These are phyloP conservation scores for Wallacemonas sp. DNA, from an alignment of 208 protist genomes.

Conservation along the genomic window DNA sequence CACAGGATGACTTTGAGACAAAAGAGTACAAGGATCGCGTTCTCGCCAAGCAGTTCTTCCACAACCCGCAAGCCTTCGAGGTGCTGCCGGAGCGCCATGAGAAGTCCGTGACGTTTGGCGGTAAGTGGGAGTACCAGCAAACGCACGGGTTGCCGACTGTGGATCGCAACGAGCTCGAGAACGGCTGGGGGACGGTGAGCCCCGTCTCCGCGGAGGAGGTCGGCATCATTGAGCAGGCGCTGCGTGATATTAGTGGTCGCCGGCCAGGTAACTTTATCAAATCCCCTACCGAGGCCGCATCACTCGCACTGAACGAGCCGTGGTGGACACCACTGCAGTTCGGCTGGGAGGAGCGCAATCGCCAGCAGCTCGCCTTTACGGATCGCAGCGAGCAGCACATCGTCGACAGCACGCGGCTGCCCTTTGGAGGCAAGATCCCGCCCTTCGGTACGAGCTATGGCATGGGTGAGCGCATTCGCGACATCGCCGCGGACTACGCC, in stretches of 20 bases:
- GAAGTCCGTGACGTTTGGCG: constrained; percentile 65
- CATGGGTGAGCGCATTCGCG: constrained; percentile 86
- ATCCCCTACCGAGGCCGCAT: constrained; percentile 54
- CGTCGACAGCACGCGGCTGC: constrained; percentile 58
- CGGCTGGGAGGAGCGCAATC: constrained; percentile 86
- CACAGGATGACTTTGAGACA: constrained; percentile 88
- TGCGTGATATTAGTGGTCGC: constrained; percentile 88
- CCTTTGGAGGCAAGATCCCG: constrained; percentile 77
- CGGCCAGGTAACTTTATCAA: constrained; percentile 90
- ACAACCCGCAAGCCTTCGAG: constrained; percentile 83
- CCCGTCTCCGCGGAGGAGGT: constrained; percentile 71
- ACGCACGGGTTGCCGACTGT: constrained; percentile 79
- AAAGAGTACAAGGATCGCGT: constrained; percentile 91
- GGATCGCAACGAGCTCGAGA: constrained; percentile 88
- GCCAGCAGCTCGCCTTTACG: constrained; percentile 58
- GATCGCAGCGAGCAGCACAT: constrained; percentile 71
- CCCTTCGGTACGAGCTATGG: constrained; percentile 82
- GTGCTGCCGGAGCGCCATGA: constrained; percentile 77
- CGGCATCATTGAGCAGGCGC: constrained; percentile 79
- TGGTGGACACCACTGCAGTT: constrained; percentile 82
- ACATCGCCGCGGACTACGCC: constrained; percentile 71
- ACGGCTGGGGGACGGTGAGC: constrained; percentile 70
- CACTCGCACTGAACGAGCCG: constrained; percentile 75
- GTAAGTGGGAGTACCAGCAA: constrained; percentile 81
- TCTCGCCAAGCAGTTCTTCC: constrained; percentile 82